Conservation (phyloP, 495 filamentous ascomycete genomes). For the Podospora appendiculata region DNA sequence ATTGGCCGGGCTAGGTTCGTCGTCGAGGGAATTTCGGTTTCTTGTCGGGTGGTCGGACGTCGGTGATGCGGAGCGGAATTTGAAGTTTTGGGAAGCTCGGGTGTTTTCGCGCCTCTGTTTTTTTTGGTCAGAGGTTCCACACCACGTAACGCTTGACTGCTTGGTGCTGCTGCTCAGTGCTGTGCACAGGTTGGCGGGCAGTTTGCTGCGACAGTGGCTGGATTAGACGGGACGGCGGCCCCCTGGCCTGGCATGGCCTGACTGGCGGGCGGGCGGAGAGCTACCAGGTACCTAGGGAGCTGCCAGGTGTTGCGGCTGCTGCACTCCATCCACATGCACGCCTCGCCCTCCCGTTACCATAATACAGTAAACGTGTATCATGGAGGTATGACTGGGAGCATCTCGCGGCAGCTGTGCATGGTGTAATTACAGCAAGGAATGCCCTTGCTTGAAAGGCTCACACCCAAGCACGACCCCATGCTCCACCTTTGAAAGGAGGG, state of each 20-base stretch:
- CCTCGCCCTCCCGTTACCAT: no score
- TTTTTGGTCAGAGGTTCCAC: slow-evolving; percentile 7
- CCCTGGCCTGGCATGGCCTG: no score
- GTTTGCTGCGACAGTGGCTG: no score
- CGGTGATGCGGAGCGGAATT: slow-evolving; percentile 15
- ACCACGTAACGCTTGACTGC: not conserved
- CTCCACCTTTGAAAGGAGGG: not conserved
- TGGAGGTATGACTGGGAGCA: no score
- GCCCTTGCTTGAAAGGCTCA: no score
- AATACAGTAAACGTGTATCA: no score
- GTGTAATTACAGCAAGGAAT: slow-evolving; percentile 16
- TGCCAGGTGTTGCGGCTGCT: no score
- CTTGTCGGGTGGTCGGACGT: slow-evolving; percentile 8
- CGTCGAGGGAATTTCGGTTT: slow-evolving; percentile 12
- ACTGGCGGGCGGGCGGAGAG: no score
- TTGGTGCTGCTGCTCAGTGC: not conserved
- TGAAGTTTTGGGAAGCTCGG: slow-evolving; percentile 19
- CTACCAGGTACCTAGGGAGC: no score
- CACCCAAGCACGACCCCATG: not conserved
- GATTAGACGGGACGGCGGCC: no score
- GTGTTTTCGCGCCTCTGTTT: slow-evolving; percentile 5
- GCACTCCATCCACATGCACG: no score
- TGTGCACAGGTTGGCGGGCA: not conserved
- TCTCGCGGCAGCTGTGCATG: not conserved
- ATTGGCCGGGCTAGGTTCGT: slow-evolving; percentile 18